Base-by-base conservation (phyloP, 345 rosid species). In the Brassica cretica region DNA sequence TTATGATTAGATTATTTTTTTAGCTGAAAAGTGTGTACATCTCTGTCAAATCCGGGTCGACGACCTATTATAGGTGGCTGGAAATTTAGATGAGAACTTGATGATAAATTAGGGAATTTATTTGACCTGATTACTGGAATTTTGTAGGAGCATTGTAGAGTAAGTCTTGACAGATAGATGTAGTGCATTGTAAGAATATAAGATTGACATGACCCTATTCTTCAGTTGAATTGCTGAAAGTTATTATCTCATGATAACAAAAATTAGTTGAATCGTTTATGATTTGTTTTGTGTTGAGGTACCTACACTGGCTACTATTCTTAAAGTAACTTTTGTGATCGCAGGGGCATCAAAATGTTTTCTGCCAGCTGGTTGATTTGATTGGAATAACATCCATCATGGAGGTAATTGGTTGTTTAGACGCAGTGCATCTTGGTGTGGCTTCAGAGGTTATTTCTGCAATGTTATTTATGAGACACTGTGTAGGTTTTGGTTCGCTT, bases 331-430 rank as follows among this genome's bases (percentile, higher is more conserved):
- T 67, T 76, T 81, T 76, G 51, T 79, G 37, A 78, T 82, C 27
- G 66, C 89, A 93, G 99, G 94, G 85, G 15, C 97, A 93, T 88
- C 90, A 90, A 60, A 90, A 91, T 82, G 97, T 93, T 76, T 88
- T 96, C 76, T 72, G 86, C 68, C 90, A 88, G 62, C 79, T 96
- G 78, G 98, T 96, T 79, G 99, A 96, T 89, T 90, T 96, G 81
- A 96, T 96, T 64, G 98, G 99, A 78, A 88, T 96, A 75, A 96
- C 98, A 62, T 96, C 99, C 80, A 96, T 96, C 85, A 93, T 93
- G 99, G 99, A 96, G 98, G 99, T 96, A 84, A 74, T 70, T 68
- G 51, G 25, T 55, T 70, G 69, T 33, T 65, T 32, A 46, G 64
- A 21, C 39, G 70, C 78, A 8, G 11, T 74, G 66, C 61, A 74